Percentiles rank a stretch among this genome's conserved stretches.
Evolutionary conservation across 2,329 filamentous ascomycete genomes (phyloP).

Genomic region (Tricladium varicosporioides): DNA sequence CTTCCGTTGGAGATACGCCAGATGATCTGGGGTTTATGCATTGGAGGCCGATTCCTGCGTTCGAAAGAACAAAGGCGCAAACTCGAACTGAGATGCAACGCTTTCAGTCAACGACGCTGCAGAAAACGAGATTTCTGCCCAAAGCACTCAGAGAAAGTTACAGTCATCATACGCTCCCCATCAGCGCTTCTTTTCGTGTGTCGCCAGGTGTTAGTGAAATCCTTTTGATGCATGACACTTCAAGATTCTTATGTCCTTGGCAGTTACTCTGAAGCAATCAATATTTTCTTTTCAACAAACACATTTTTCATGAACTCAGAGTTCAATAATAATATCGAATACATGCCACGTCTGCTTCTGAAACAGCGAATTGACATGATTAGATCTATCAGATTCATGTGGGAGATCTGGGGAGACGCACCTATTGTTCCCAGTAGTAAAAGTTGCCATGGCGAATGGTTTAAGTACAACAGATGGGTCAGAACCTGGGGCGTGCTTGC

Average conservation of each 20-base stretch:
- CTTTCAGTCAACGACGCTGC: neutral
- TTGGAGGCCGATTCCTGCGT: neutral
- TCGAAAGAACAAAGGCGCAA: neutral
- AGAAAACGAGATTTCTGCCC: neutral
- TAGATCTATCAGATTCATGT: neutral
- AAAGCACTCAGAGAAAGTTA: neutral
- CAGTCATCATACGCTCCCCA: neutral
- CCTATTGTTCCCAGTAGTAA: neutral
- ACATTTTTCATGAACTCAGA: neutral
- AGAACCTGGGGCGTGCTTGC: neutral
- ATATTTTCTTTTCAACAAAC: neutral
- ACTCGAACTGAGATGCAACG: neutral
- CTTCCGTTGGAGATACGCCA: neutral
- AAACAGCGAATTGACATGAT: neutral
- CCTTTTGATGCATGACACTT: neutral
- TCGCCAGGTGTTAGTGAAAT: neutral
- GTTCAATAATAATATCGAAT: neutral
- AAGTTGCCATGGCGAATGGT: neutral
- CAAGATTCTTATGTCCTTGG: neutral
- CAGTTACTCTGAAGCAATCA: conserved; percentile 3
- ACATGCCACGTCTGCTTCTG: neutral
- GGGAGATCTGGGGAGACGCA: neutral
- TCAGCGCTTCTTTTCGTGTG: neutral
- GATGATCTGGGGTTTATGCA: neutral
- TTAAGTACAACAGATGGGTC: neutral